These are phyloP conservation scores for Aspergillus neotritici DNA, from an alignment of 2,329 filamentous ascomycete genomes.

Conservation along the genomic window DNA sequence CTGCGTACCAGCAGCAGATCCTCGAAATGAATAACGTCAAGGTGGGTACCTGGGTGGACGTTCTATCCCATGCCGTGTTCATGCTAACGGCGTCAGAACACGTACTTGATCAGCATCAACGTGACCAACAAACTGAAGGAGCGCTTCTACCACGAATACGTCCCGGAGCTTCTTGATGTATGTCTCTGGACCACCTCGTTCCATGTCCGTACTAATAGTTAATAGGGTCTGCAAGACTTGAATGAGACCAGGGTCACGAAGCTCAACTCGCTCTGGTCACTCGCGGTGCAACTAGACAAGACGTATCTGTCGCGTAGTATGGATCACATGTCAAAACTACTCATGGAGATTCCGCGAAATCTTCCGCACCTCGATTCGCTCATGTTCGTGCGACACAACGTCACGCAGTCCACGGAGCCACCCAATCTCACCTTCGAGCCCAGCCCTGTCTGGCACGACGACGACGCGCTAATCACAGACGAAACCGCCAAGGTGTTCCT, in stretches of 20 bases:
- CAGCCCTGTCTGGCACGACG: conserved; percentile 95
- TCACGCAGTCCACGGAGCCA: conserved; percentile 75
- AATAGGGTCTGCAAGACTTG: conserved; percentile 72
- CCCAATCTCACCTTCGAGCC: conserved; percentile 81
- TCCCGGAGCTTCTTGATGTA: conserved; percentile 88
- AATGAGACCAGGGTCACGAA: conserved; percentile 81
- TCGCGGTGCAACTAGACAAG: conserved; percentile 74
- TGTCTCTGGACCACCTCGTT: conserved; percentile 17
- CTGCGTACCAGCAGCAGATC: conserved; percentile 85
- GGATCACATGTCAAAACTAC: conserved; percentile 65
- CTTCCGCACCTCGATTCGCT: conserved; percentile 85
- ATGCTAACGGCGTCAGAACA: conserved; percentile 56
- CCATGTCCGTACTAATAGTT: conserved; percentile 5
- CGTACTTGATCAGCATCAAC: conserved; percentile 93
- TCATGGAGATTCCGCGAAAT: conserved; percentile 79
- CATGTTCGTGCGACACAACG: conserved; percentile 97
- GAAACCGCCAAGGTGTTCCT: conserved; percentile 84
- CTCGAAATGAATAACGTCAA: conserved; percentile 96
- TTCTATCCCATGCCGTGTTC: too few relatives aligned
- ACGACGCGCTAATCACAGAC: conserved; percentile 78
- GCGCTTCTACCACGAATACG: conserved; percentile 93
- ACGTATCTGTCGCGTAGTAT: conserved; percentile 69
- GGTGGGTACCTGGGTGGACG: conserved; percentile 16
- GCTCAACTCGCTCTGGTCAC: conserved; percentile 78
- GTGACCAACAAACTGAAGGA: conserved; percentile 98